phyloP scores from a whole-genome alignment of 1,284 basidiomycete species.

The Cryptococcus sp. region DNA sequence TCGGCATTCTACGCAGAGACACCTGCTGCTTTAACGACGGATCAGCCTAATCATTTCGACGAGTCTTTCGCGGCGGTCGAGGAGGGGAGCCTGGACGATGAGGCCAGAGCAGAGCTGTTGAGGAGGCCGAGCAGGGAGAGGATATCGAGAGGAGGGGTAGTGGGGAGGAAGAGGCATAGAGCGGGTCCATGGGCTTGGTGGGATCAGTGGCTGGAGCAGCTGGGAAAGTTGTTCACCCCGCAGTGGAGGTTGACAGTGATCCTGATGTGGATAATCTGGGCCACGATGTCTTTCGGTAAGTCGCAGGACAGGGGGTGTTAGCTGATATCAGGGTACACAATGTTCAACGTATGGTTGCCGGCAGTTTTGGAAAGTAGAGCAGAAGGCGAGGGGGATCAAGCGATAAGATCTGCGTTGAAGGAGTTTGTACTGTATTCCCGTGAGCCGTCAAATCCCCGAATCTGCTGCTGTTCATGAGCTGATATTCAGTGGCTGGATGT shows the following conservation, averaged over 20 bases:
- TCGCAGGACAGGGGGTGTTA: constrained; percentile 4
- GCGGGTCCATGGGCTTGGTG: constrained; percentile 16
- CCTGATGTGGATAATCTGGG: constrained; percentile 81
- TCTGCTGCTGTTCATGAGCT: constrained; percentile 49
- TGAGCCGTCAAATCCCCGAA: constrained; percentile 10
- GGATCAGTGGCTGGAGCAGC: constrained; percentile 58
- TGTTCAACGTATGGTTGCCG: constrained; percentile 96
- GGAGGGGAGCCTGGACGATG: constrained; percentile 6
- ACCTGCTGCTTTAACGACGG: not conserved
- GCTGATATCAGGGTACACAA: constrained; percentile 64
- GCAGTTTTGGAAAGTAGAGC: constrained; percentile 62
- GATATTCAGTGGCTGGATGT: constrained; percentile 61
- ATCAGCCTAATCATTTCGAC: constrained; percentile 20
- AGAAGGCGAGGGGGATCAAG: constrained; percentile 47
- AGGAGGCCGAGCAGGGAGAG: not conserved
- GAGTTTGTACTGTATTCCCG: constrained; percentile 60
- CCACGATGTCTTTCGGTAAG: constrained; percentile 69
- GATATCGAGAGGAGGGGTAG: constrained; percentile 1
- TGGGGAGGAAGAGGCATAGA: not conserved
- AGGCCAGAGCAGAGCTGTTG: constrained; percentile 1
- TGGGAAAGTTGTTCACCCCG: constrained; percentile 69
- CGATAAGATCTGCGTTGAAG: constrained; percentile 64
- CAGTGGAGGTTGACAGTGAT: constrained; percentile 78
- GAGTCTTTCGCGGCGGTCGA: constrained; percentile 13
- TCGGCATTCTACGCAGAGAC: constrained; percentile 28